Percentiles rank a stretch among this genome's conserved stretches.
Evolutionary conservation across 768 basidiomycete species (phyloP).

Genomic region (Kwoniella shandongensis): DNA sequence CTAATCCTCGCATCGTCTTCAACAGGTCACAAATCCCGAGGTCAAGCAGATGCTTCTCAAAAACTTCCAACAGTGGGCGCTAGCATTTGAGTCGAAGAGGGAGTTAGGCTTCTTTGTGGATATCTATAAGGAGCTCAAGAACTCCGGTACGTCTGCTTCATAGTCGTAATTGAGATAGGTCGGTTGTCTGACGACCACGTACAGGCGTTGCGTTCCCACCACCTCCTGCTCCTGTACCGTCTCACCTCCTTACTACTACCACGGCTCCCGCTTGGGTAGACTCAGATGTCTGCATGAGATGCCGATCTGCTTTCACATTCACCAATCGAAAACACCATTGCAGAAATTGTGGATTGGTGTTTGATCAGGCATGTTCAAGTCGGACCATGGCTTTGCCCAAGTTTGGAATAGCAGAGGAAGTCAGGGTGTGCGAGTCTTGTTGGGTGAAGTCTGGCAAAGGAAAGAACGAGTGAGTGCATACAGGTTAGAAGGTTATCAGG

Average conservation of each 20-base stretch:
- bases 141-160: slow-evolving; percentile 65
- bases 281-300: slow-evolving; percentile 89
- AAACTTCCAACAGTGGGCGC: slow-evolving; percentile 88
- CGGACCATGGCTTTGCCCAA: slow-evolving; percentile 81
- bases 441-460: slow-evolving; percentile 63
- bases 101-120: slow-evolving; percentile 72
- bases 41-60: slow-evolving; percentile 77
- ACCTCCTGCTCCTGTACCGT: slow-evolving; percentile 34
- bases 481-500: not conserved
- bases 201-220: slow-evolving; percentile 46
- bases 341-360: slow-evolving; percentile 94
- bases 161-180: not conserved
- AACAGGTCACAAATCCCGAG: slow-evolving; percentile 66
- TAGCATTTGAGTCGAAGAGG: slow-evolving; percentile 80
- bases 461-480: slow-evolving; percentile 27
- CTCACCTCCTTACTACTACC: slow-evolving; percentile 46
- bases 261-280: slow-evolving; percentile 92
- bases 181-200: not conserved
- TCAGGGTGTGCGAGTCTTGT: slow-evolving; percentile 91
- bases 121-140: slow-evolving; percentile 72
- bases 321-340: slow-evolving; percentile 99
- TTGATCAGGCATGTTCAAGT: slow-evolving; percentile 89
- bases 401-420: slow-evolving; percentile 87
- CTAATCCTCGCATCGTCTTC: slow-evolving; percentile 1
- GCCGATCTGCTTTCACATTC: slow-evolving; percentile 84